Percentiles rank a stretch among this genome's conserved stretches.
These are phyloP conservation scores for Elaeagnus macrophylla DNA, from an alignment of 306 rosid species.

Conservation along the genomic window DNA sequence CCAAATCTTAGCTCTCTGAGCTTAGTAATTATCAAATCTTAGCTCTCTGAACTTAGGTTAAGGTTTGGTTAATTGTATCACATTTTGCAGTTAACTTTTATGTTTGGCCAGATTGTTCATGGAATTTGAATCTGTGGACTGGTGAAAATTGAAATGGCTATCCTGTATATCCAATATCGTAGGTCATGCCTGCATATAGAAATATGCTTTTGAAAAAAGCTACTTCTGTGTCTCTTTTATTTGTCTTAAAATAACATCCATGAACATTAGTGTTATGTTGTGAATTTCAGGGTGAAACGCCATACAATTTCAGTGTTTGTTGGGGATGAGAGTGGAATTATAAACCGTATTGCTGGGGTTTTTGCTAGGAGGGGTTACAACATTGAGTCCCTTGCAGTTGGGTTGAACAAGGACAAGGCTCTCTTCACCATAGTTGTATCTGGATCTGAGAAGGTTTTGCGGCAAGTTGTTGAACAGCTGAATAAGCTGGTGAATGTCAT, in stretches of 20 bases:
- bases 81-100: neutral
- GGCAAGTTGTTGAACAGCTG: constrained; percentile 54
- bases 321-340: constrained; percentile 63
- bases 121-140: neutral
- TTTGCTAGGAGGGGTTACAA: constrained; percentile 62
- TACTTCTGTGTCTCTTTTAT: neutral
- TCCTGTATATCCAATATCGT: neutral
- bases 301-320: constrained; percentile 57
- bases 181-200: neutral
- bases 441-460: constrained; percentile 43
- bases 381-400: constrained; percentile 59
- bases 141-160: neutral
- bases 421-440: constrained; percentile 54
- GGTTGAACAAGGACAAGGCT: constrained; percentile 53
- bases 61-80: neutral
- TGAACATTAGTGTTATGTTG: neutral
- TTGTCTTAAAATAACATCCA: neutral
- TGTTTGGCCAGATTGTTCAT: neutral
- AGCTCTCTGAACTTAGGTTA: neutral
- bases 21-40: neutral
- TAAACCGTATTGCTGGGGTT: constrained; percentile 59
- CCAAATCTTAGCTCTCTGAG: neutral
- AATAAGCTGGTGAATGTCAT: constrained; percentile 56
- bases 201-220: neutral
- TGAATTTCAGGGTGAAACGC: constrained; percentile 38